Base-by-base conservation (phyloP, 2,329 filamentous ascomycete species). In the Juglanconis oblonga region DNA sequence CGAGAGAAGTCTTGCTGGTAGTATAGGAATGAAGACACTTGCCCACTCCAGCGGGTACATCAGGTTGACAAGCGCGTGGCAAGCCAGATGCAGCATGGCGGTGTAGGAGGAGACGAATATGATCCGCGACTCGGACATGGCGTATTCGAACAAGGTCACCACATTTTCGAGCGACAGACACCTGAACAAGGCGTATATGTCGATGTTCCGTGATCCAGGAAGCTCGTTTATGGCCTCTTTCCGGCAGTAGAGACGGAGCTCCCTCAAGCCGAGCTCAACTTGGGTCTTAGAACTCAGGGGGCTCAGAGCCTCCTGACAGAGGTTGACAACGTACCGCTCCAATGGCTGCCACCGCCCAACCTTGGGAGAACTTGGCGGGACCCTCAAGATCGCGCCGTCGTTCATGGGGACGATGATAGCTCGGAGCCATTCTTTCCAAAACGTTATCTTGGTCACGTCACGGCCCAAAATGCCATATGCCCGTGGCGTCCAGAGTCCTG, bases 381-480 rank as follows among this genome's bases (percentile, higher is more conserved):
- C 87, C 59, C 93, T 85, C 66, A 95, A 77, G 35, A 99, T 81
- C 13, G 83, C 87, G 24, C 94, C 92, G 70, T 96, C 92, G 1
- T 88, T 92, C 95, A 98, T 99, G 33, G 95, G 95, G 29, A 97
- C 91, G n/a, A 95, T 81, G 9, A 98, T 84, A 6, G 94, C 93
- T 74, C 92, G 89, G 52, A 99, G 83, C 95, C 95, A 99, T 73
- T 99, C 95, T 74, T 98, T 98, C 93, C 94, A 99, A 76, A 99
- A 98, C 36, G 87, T 86, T 65, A 93, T 92, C 76, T 96, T 84
- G 62, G 87, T 88, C 11, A 82, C 81, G 71, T 99, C 95, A 64
- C 91, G 85, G 38, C 95, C 95, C 64, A 99, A 81, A 63, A 99
- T 88, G 61, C 95, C 95, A 71, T 96, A 99, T 1, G 94, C 92